Base-by-base conservation (phyloP, 2,329 filamentous ascomycete species). In the Elsinoe ampelina region DNA sequence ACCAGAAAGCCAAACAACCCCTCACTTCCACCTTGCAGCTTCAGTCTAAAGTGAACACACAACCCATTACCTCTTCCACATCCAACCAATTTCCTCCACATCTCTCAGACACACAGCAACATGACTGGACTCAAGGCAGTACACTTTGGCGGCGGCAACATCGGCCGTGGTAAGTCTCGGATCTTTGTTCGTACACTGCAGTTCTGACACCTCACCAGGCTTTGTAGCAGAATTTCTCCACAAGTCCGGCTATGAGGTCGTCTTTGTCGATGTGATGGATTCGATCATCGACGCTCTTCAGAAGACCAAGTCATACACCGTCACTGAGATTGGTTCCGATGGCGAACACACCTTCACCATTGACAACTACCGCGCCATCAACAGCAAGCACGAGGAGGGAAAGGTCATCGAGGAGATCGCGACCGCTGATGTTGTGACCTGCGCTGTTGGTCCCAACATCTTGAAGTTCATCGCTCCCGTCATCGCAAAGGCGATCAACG, bases 341-440 rank as follows among this genome's bases (percentile, higher is more conserved):
- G 90, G 88, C 64, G 90, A 90, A 66, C 81, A 80, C 57, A 83
- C 83, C 66, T 90, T 87, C 73, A 86, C 77, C 65, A 95, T 98
- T 74, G 87, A 87, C 73, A 93, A 96, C 77, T 97, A 95, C 80
- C 88, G 89, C 55, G 93, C 93, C 73, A 87, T 97, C 80, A 96
- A 97, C 83, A 95, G 89, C 64, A 90, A 87, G 75, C 83, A 85
- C 62, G 78, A 95, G 69, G 86, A 95, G 75, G 79, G 79, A 55
- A 84, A 92, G 57, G 83, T 95, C 57, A 74, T 97, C 63, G 74
- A 92, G 47, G 89, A 93, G 76, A 95, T 97, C 66, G 80, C 86
- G 57, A 86, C 85, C 19, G 91, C 92, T 39, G 90, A 95, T 61
- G 76, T 95, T 55, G 89, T 98, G 66, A 98, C 93, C 62, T 98